Conservation (phyloP, 1,139 yeast genomes). For the Kodamaea sp. region DNA sequence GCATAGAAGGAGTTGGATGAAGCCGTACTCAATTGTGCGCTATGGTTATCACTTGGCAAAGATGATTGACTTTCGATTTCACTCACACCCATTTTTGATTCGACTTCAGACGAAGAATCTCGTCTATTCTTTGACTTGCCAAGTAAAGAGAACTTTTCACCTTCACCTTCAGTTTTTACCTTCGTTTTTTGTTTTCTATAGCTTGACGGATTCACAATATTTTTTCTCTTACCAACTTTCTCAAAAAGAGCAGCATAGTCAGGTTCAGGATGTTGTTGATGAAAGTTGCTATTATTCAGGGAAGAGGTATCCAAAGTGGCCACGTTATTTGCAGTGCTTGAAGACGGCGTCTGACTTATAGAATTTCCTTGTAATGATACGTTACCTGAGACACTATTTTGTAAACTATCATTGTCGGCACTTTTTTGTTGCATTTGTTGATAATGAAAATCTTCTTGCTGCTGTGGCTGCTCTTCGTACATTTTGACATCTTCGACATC, state of each 20-base stretch:
- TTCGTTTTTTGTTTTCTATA: conserved; percentile 23
- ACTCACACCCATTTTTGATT: conserved; percentile 3
- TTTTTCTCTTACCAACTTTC: conserved; percentile 43
- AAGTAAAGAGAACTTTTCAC: conserved; percentile 7
- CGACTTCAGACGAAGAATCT: conserved; percentile 2
- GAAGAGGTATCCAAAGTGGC: conserved; percentile 8
- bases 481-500: conserved; percentile 6
- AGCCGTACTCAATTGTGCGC: conserved; percentile 7
- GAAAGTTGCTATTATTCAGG: conserved; percentile 11
- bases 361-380: conserved; percentile 16
- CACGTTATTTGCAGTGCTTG: conserved; percentile 18
- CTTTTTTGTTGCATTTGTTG: conserved; percentile 2
- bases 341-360: conserved; percentile 24
- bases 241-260: conserved; percentile 47
- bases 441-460: conserved; percentile 3
- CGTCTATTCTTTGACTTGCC: conserved; percentile 5
- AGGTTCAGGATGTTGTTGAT: conserved; percentile 23
- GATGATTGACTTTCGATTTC: not conserved
- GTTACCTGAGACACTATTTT: conserved; percentile 12
- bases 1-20: conserved; percentile 5
- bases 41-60: conserved; percentile 1
- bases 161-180: conserved; percentile 12
- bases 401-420: conserved; percentile 14
- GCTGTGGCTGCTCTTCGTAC: conserved; percentile 6
- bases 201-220: conserved; percentile 23